phyloP scores from a whole-genome alignment of 1,139 yeast genomes.

The Debaryomyces psychrophilus region DNA sequence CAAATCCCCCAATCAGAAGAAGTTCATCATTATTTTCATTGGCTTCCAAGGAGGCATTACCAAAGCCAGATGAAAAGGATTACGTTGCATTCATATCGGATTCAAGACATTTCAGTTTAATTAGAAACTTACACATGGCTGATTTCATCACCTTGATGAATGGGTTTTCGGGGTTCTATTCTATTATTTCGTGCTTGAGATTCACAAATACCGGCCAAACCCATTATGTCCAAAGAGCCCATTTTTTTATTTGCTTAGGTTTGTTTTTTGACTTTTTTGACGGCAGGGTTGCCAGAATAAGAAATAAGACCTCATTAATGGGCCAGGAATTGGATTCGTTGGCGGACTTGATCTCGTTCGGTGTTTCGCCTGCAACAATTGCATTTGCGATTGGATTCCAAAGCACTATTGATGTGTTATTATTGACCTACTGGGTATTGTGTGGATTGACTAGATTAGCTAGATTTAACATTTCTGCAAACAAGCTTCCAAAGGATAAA shows the following conservation, averaged over 20 bases:
- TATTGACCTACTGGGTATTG: conserved; percentile 81
- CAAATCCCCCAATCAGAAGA: conserved; percentile 40
- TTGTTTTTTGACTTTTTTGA: conserved; percentile 94
- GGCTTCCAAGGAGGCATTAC: conserved; percentile 44
- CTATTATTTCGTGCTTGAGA: conserved; percentile 82
- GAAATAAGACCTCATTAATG: conserved; percentile 89
- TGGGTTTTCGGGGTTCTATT: conserved; percentile 87
- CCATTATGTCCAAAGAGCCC: conserved; percentile 85
- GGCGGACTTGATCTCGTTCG: conserved; percentile 91
- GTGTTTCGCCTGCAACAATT: conserved; percentile 90
- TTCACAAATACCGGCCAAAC: conserved; percentile 68
- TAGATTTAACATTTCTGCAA: conserved; percentile 90
- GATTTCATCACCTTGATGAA: conserved; percentile 92
- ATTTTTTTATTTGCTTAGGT: conserved; percentile 84
- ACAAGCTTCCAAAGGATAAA: conserved; percentile 86
- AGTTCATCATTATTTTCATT: conserved; percentile 48
- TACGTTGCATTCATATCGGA: conserved; percentile 79
- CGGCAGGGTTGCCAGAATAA: conserved; percentile 93
- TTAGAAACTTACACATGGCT: conserved; percentile 87
- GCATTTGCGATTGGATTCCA: conserved; percentile 92
- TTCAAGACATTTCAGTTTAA: conserved; percentile 73
- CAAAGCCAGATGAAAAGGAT: conserved; percentile 73
- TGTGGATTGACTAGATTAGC: conserved; percentile 95
- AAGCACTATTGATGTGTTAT: conserved; percentile 75
- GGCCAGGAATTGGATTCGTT: conserved; percentile 97